Base-by-base conservation (phyloP, 2,329 filamentous ascomycete genomes). In the Pestalotiopsis sp. region DNA sequence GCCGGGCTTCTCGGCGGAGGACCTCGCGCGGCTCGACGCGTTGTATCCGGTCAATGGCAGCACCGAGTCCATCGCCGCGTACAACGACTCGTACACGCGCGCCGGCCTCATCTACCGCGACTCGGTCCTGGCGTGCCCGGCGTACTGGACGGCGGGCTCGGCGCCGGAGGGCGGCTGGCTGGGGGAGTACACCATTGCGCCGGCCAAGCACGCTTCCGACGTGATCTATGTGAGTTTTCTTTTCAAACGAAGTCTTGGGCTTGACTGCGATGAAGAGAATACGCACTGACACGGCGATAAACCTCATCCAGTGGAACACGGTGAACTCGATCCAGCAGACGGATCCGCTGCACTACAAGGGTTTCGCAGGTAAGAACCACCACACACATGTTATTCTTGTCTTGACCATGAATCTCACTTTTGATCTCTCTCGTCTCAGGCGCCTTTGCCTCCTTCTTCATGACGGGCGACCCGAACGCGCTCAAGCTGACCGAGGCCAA, bases 51-150 rank as follows among this genome's bases (percentile, higher is more conserved):
- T 73, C 0, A 67, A 67, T 0, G 87, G 87, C 1, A 77, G 73
- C 1, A 81, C 85, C 0, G 87, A 89, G 75, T 82, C 82, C 0
- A 78, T 87, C 0, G 64, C 73, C 3, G 68, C 23, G 1, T 90
- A 88, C 71, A 85, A 86, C 67, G 83, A 83, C 0, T 84, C 84
- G 0, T 86, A 83, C 65, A 79, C 81, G 1, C 80, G 87, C 25
- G 88, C 89, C 0, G 87, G 87, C 0, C 74, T 91, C 20, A 77
- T 91, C 1, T 91, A 87, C 70, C 78, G 89, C 13, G 89, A 91
- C 73, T 78, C 86, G 0, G 84, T 89, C 0, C 82, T 91, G 7
- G 84, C 88, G 0, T 91, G 89, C 75, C 89, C 89, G 0, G 84
- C 84, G 2, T 86, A 86, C 70, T 91, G 88, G 89, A 80, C 87